Percentiles rank a stretch among this genome's conserved stretches.
phyloP scores from a whole-genome alignment of 2,329 filamentous ascomycete genomes.

The Escovopsis sp. region DNA sequence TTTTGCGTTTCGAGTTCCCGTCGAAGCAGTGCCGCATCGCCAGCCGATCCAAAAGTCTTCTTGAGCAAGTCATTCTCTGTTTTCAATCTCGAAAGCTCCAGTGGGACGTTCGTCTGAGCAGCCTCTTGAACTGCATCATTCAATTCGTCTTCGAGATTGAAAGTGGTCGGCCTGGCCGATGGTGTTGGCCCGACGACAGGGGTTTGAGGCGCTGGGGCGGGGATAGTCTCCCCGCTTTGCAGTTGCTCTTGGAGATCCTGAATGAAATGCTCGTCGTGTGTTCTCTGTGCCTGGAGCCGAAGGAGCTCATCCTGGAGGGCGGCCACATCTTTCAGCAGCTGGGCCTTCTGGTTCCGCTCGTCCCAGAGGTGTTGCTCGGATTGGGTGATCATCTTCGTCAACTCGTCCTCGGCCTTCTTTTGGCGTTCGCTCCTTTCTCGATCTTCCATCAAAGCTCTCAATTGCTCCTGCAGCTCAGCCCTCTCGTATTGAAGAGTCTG shows the following conservation, averaged over 20 bases:
- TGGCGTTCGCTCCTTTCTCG: slow-evolving; percentile 18
- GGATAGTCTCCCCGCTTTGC: slow-evolving; percentile 17
- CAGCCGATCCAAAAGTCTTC: slow-evolving; percentile 35
- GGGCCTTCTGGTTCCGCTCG: slow-evolving; percentile 29
- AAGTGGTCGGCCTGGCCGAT: slow-evolving; percentile 6
- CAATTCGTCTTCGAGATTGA: slow-evolving; percentile 46
- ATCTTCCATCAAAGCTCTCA: slow-evolving; percentile 22
- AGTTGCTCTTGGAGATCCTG: slow-evolving; percentile 45
- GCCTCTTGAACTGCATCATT: slow-evolving; percentile 29
- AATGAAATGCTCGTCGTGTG: slow-evolving; percentile 37
- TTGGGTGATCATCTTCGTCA: slow-evolving; percentile 26
- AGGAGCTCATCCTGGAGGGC: slow-evolving; percentile 30
- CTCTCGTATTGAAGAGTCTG: slow-evolving; percentile 39
- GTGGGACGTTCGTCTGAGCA: slow-evolving; percentile 23
- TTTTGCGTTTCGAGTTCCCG: slow-evolving; percentile 40
- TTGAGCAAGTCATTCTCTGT: slow-evolving; percentile 46
- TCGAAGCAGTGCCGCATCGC: slow-evolving; percentile 38
- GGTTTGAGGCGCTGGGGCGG: slow-evolving; percentile 8
- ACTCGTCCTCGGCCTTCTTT: slow-evolving; percentile 22
- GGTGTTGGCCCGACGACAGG: slow-evolving; percentile 7
- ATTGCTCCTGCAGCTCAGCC: slow-evolving; percentile 34
- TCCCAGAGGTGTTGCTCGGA: slow-evolving; percentile 27
- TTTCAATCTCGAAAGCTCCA: slow-evolving; percentile 42
- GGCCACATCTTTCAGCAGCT: slow-evolving; percentile 29
- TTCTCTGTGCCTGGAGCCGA: slow-evolving; percentile 30